Conservation (phyloP, 495 filamentous ascomycete species). For the Staphylotrichum longicolle region DNA sequence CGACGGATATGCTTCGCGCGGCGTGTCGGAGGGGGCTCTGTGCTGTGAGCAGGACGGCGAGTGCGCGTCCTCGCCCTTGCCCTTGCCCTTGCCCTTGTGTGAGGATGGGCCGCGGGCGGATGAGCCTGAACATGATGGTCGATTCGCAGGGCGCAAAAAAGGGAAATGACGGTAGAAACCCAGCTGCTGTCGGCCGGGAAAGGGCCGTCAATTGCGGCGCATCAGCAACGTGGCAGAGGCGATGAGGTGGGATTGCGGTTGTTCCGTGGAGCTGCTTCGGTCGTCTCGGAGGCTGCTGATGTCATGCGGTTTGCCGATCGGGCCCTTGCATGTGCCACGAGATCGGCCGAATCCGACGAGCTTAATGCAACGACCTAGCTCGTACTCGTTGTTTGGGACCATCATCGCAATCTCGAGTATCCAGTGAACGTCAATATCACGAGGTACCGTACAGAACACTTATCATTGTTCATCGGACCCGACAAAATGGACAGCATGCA, state of each 20-base stretch:
- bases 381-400: too few relatives aligned
- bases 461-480: too few relatives aligned
- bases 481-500: too few relatives aligned
- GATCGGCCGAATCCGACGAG: background rate
- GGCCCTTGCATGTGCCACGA: background rate
- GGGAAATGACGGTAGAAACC: too few relatives aligned
- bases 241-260: background rate
- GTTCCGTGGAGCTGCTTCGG: background rate
- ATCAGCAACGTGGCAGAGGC: background rate
- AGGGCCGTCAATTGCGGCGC: constrained; percentile 5
- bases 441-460: too few relatives aligned
- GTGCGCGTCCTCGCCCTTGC: too few relatives aligned
- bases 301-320: constrained; percentile 3
- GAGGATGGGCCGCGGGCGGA: constrained; percentile 2
- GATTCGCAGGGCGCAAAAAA: background rate
- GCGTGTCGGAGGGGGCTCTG: background rate
- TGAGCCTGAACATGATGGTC: constrained; percentile 5
- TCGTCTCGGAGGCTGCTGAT: background rate
- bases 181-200: background rate
- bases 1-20: background rate
- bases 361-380: background rate
- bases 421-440: too few relatives aligned
- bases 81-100: background rate
- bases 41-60: background rate
- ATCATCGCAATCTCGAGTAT: too few relatives aligned